Evolutionary conservation across 2,329 filamentous ascomycete species (phyloP).

Genomic region (Aspergillus spinulosporus): DNA sequence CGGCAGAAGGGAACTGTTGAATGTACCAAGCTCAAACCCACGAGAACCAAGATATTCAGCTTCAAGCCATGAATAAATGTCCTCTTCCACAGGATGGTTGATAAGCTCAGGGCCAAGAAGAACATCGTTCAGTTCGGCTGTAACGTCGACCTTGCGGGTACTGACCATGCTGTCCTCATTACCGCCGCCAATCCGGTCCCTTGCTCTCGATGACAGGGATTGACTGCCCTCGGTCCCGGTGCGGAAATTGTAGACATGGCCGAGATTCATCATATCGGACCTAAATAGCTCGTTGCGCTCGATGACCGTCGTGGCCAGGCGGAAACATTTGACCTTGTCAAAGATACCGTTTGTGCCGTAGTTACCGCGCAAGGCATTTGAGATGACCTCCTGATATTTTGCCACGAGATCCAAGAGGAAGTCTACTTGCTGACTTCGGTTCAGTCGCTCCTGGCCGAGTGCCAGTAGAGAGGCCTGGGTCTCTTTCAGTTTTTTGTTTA

Average conservation of each 20-base stretch:
- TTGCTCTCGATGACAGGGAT: no score
- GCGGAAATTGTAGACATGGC: constrained; percentile 20
- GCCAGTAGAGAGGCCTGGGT: constrained; percentile 29
- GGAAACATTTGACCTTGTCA: constrained; percentile 30
- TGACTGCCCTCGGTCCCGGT: constrained; percentile 1
- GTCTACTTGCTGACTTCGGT: constrained; percentile 31
- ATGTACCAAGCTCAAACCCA: constrained; percentile 57
- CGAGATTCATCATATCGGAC: constrained; percentile 23
- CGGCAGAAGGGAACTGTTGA: constrained; percentile 34
- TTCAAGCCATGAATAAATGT: constrained; percentile 51
- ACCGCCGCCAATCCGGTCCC: not conserved
- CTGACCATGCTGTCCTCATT: not conserved
- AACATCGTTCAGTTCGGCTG: constrained; percentile 23
- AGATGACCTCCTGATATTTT: constrained; percentile 40
- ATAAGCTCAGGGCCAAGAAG: constrained; percentile 14
- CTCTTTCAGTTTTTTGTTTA: constrained; percentile 33
- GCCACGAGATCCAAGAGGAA: constrained; percentile 42
- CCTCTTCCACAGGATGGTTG: not conserved
- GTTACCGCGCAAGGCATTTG: constrained; percentile 36
- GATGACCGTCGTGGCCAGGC: constrained; percentile 36
- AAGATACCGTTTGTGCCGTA: constrained; percentile 41
- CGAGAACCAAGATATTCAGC: constrained; percentile 47
- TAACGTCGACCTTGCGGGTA: not conserved
- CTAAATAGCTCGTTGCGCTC: constrained; percentile 28
- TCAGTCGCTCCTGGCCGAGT: constrained; percentile 40